Evolutionary conservation across 2,329 filamentous ascomycete genomes (phyloP), one percentile per base, ranked within the genome.

Genomic region (Paecilomyces sp.): DNA sequence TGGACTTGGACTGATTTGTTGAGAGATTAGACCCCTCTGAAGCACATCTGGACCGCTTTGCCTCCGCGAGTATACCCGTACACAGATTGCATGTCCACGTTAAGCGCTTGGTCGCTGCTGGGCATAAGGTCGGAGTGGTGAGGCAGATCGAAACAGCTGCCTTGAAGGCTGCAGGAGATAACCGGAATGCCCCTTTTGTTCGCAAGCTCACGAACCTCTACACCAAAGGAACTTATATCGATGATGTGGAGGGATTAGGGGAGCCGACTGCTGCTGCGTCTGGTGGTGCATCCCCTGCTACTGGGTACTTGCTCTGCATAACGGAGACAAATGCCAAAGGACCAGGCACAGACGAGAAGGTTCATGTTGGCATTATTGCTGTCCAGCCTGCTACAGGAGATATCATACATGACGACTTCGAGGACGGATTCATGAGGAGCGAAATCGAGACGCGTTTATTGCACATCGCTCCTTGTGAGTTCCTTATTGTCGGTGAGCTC

Each of bases 221-320:
- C 76, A 99, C 94, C 8, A 99, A 97, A 74, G 94, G 92, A 52
- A 99, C 94, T 2, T 99, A 97, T 67, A 88, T 99, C 59, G 94
- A 97, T 70, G 94, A 99, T 72, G 83, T 90, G 9, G 93, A 94
- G 63, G 91, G 91, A 28, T 75, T 96, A 4, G 88, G 90, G 57
- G 67, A 77, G 58, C 68, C 79, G 68, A 65, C 78, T 63, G 80
- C 83, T 47, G 80, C 83, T 1, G 82, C 86, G 0, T 79, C 83
- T 0, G 85, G 83, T n/a, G 80, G 81, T 22, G 66, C 68, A 3
- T 81, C 85, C 3, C 79, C 81, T 9, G 81, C 85, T 25, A 89
- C 87, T 1, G 94, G 94, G n/a, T 96, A 97, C 70, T 79, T 99
- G 18, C 84, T 99, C 1, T 97, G 93, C 70, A 86, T 99, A 63